Evolutionary conservation across 371 early-diverging fungal species (phyloP).

Genomic region (Mortierella sp.): DNA sequence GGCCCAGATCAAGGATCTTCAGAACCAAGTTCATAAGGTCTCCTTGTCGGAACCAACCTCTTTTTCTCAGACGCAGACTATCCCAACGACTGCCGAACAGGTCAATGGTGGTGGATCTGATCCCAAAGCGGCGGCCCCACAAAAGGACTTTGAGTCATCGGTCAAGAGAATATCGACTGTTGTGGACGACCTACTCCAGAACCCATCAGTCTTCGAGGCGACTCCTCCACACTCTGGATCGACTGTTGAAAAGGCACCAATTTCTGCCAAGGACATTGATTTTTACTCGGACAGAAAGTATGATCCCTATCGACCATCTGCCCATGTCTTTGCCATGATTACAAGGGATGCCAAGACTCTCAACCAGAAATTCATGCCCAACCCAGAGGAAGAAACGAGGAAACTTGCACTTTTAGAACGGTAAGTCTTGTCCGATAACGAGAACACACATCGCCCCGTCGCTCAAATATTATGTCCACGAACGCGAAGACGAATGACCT

Average conservation of each 20-base stretch:
- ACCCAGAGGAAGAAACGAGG: constrained; percentile 46
- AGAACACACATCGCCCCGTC: neutral
- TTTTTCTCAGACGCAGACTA: constrained; percentile 11
- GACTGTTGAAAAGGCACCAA: constrained; percentile 12
- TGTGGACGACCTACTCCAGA: constrained; percentile 16
- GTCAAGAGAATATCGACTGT: constrained; percentile 8
- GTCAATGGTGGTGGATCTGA: neutral
- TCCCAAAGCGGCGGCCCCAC: neutral
- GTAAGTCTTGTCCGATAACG: constrained; percentile 8
- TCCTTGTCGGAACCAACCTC: constrained; percentile 26
- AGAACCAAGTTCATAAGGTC: constrained; percentile 16
- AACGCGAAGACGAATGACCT: neutral
- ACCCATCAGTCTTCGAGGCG: neutral
- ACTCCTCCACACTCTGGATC: constrained; percentile 4
- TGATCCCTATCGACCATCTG: constrained; percentile 46
- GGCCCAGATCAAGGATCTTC: constrained; percentile 29
- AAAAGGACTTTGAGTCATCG: neutral
- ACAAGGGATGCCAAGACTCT: constrained; percentile 30
- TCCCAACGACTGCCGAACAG: neutral
- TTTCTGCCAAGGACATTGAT: constrained; percentile 48
- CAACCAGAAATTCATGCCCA: constrained; percentile 37
- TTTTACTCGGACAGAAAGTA: constrained; percentile 49
- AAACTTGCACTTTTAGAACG: constrained; percentile 30
- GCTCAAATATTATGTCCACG: neutral
- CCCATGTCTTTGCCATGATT: constrained; percentile 26